Percentiles rank a stretch among this genome's conserved stretches.
Evolutionary conservation across 257 asterid species (phyloP).

Genomic region (Mentha longifolia): DNA sequence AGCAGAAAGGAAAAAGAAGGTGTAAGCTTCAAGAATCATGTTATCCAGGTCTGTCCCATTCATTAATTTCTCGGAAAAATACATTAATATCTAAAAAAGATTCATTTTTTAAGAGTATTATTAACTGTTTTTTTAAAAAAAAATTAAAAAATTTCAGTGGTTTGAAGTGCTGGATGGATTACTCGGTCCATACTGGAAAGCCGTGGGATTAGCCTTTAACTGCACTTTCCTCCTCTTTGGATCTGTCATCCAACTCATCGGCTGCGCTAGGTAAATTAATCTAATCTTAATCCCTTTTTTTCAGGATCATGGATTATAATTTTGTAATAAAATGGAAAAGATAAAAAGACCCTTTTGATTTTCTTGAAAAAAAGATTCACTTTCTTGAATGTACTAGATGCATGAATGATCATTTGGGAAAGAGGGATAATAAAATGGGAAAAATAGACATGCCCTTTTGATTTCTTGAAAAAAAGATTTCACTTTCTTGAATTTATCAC

Average conservation of each 20-base stretch:
- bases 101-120: background rate
- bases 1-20: slow-evolving; percentile 92
- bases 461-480: background rate
- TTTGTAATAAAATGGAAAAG: no score
- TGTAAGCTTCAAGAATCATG: slow-evolving; percentile 90
- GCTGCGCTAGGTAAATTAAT: slow-evolving; percentile 81
- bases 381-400: background rate
- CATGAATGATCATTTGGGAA: no score
- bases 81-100: background rate
- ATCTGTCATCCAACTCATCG: slow-evolving; percentile 95
- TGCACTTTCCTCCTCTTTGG: slow-evolving; percentile 97
- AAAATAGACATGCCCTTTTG: background rate
- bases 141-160: slow-evolving; percentile 60
- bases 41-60: slow-evolving; percentile 67
- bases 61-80: background rate
- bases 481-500: slow-evolving; percentile 19
- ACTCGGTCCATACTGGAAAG: slow-evolving; percentile 98
- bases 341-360: background rate
- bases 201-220: slow-evolving; percentile 87
- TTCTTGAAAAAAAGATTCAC: background rate
- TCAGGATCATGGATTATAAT: background rate
- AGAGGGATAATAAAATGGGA: no score
- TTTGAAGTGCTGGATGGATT: slow-evolving; percentile 95
- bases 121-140: background rate
- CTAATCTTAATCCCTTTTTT: background rate